These are phyloP conservation scores for Solanum bukasovii DNA, from an alignment of 257 asterid species.

Conservation along the genomic window DNA sequence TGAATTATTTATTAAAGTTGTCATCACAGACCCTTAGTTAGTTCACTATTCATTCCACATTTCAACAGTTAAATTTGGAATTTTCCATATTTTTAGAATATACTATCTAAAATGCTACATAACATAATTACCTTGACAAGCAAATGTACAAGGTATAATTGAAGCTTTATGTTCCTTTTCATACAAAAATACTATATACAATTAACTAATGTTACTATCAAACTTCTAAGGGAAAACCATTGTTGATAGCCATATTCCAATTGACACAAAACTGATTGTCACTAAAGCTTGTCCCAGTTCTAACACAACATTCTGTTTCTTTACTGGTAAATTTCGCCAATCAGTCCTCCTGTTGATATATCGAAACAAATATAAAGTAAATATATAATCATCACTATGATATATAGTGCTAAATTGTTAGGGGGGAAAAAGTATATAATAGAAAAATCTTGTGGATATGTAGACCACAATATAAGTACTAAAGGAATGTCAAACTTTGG, in stretches of 20 bases:
- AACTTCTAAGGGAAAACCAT: conserved; percentile 27
- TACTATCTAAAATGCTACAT: background rate
- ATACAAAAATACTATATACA: background rate
- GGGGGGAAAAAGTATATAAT: background rate
- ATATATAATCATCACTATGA: background rate
- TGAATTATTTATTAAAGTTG: background rate
- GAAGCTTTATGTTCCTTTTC: background rate
- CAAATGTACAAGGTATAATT: background rate
- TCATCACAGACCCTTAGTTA: background rate
- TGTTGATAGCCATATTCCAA: conserved; percentile 80
- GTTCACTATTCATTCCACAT: background rate
- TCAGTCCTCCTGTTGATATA: conserved; percentile 53
- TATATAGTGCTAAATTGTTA: background rate
- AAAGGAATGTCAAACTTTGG: background rate
- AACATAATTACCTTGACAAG: background rate
- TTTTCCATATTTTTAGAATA: background rate
- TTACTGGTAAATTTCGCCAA: conserved; percentile 49
- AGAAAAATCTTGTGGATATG: background rate
- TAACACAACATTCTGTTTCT: conserved; percentile 36
- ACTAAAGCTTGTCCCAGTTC: conserved; percentile 73
- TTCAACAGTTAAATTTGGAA: background rate
- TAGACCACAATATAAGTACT: background rate
- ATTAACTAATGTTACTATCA: background rate
- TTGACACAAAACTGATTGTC: conserved; percentile 54
- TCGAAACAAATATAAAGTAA: background rate